Evolutionary conservation across 1,284 basidiomycete genomes (phyloP).

Genomic region (Tylopilus orsonianus): DNA sequence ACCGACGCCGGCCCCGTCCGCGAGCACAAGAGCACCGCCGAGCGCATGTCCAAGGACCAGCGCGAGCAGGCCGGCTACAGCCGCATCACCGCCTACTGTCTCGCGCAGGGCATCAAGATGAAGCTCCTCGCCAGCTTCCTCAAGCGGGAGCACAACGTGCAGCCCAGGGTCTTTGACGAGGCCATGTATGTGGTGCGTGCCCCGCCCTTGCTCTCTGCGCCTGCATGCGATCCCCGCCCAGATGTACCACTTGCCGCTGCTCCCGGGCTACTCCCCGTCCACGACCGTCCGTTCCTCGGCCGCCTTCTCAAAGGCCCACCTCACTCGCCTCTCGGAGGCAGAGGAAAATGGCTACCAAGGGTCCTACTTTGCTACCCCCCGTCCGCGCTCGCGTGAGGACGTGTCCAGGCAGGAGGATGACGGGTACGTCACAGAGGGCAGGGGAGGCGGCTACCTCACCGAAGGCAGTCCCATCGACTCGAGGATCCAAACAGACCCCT

Average conservation of each 20-base stretch:
- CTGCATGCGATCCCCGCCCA: slow-evolving; percentile 29
- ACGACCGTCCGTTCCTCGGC: slow-evolving; percentile 84
- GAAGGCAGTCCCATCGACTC: slow-evolving; percentile 19
- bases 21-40: slow-evolving; percentile 76
- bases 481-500: slow-evolving; percentile 7
- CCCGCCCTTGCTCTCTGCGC: slow-evolving; percentile 2
- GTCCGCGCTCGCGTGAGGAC: slow-evolving; percentile 22
- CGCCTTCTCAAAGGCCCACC: slow-evolving; percentile 59
- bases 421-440: slow-evolving; percentile 27
- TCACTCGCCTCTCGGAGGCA: slow-evolving; percentile 76
- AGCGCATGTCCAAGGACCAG: slow-evolving; percentile 79
- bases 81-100: slow-evolving; percentile 84
- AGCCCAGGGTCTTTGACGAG: slow-evolving; percentile 89
- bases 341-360: slow-evolving; percentile 91
- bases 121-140: slow-evolving; percentile 81
- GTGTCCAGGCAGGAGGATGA: slow-evolving; percentile 32
- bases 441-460: slow-evolving; percentile 28
- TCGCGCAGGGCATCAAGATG: slow-evolving; percentile 81
- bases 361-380: slow-evolving; percentile 65
- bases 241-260: slow-evolving; percentile 90
- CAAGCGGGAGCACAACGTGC: slow-evolving; percentile 91
- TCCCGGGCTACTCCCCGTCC: slow-evolving; percentile 87
- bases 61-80: slow-evolving; percentile 73
- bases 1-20: slow-evolving; percentile 58
- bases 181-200: slow-evolving; percentile 83